A percentile compares a stretch with the other conserved stretches of the same genome.
Conservation (phyloP, 2,329 filamentous ascomycete genomes). For the Camptophora hylomeconis region DNA sequence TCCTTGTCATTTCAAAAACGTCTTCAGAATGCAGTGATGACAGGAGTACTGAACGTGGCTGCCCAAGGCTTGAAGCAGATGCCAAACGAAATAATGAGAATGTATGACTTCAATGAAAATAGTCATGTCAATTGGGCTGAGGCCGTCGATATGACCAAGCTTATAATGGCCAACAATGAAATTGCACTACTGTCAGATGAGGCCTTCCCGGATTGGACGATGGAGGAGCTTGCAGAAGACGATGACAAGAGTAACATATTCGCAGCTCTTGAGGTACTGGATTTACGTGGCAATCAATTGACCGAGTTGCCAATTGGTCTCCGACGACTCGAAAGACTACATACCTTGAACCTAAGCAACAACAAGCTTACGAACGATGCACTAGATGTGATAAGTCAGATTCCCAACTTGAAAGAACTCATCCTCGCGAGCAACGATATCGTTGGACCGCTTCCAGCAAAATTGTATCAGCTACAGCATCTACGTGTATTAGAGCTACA, state of each 20-base stretch:
- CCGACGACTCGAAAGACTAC: conserved; percentile 58
- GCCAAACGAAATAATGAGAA: conserved; percentile 69
- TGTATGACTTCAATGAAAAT: conserved; percentile 66
- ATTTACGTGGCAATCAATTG: conserved; percentile 76
- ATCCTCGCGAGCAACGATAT: conserved; percentile 69
- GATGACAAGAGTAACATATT: conserved; percentile 68
- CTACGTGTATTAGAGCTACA: conserved; percentile 74
- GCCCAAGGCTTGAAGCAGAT: conserved; percentile 69
- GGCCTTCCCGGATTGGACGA: conserved; percentile 61
- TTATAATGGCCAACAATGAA: conserved; percentile 85
- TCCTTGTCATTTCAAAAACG: conserved; percentile 2
- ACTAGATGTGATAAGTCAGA: conserved; percentile 61
- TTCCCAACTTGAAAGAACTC: conserved; percentile 61
- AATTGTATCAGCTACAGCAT: conserved; percentile 50
- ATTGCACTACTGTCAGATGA: conserved; percentile 58
- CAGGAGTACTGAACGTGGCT: conserved; percentile 77
- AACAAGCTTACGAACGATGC: conserved; percentile 65
- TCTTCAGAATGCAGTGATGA: conserved; percentile 45
- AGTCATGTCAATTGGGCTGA: conserved; percentile 70
- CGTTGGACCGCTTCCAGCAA: conserved; percentile 51
- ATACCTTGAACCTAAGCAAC: conserved; percentile 70
- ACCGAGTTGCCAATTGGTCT: conserved; percentile 61
- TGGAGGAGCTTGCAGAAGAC: conserved; percentile 43
- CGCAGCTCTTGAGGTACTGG: conserved; percentile 64
- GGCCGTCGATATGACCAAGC: conserved; percentile 70